Percentiles rank a stretch among this genome's conserved stretches.
phyloP scores from a whole-genome alignment of 2,329 filamentous ascomycete species.

The Myriosclerotinia scirpicola region DNA sequence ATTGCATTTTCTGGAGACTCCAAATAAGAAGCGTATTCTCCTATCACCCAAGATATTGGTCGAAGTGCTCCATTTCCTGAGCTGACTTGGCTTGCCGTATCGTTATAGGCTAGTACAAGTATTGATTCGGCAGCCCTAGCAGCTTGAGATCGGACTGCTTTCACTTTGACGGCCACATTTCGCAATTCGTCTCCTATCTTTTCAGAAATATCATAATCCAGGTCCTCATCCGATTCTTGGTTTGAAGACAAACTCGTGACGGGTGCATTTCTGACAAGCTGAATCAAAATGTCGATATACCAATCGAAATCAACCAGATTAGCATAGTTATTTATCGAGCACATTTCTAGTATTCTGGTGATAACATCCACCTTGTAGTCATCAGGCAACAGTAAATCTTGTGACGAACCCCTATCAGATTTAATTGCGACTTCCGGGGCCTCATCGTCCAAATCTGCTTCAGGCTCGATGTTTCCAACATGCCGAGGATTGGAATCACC shows the following conservation, averaged over 20 bases:
- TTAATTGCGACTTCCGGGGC: constrained; percentile 51
- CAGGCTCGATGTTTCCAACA: constrained; percentile 41
- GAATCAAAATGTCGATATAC: constrained; percentile 89
- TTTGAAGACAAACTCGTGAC: constrained; percentile 43
- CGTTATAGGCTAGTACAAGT: constrained; percentile 60
- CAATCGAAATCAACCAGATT: constrained; percentile 92
- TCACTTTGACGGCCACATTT: constrained; percentile 89
- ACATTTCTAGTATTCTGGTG: constrained; percentile 81
- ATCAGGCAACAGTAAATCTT: constrained; percentile 68
- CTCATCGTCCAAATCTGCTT: constrained; percentile 55
- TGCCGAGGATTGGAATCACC: constrained; percentile 49
- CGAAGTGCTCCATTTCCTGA: constrained; percentile 66
- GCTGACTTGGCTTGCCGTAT: constrained; percentile 55
- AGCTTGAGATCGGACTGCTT: constrained; percentile 76
- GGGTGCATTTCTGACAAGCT: constrained; percentile 73
- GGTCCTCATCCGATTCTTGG: constrained; percentile 22
- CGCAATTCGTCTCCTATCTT: constrained; percentile 81
- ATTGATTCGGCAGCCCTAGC: constrained; percentile 77
- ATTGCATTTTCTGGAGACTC: constrained; percentile 70
- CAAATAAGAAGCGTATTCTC: constrained; percentile 80
- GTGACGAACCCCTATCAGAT: constrained; percentile 53
- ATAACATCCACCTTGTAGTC: constrained; percentile 87
- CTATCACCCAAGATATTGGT: constrained; percentile 79
- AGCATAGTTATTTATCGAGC: constrained; percentile 81
- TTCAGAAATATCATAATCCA: constrained; percentile 54